phyloP scores from a whole-genome alignment of 176 grass and related monocot genomes.

The Dactylis glomerata region DNA sequence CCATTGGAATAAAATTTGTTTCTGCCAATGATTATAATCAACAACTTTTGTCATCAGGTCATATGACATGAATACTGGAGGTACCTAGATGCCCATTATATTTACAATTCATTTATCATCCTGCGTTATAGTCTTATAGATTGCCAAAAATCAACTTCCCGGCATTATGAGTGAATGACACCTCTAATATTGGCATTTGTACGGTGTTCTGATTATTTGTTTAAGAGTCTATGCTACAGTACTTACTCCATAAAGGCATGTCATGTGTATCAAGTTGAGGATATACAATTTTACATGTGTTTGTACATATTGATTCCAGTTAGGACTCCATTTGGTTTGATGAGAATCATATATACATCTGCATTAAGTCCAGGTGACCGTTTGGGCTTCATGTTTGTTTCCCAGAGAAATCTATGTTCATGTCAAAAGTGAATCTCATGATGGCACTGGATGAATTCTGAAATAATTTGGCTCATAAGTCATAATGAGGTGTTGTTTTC shows the following conservation, averaged over 20 bases:
- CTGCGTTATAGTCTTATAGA: conserved; percentile 1
- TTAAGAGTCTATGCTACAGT: neutral
- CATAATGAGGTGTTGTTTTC: neutral
- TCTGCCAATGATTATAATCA: neutral
- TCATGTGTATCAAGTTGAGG: neutral
- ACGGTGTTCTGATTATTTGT: neutral
- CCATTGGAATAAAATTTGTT: neutral
- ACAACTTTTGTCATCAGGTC: neutral
- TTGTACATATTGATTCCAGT: neutral
- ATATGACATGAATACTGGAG: conserved; percentile 9
- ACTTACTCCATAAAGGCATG: neutral
- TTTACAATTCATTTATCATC: neutral
- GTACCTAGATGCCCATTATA: neutral
- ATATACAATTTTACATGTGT: neutral
- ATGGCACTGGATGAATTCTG: neutral
- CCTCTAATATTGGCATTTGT: neutral
- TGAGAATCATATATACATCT: neutral
- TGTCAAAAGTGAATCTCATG: conserved; percentile 1
- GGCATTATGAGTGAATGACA: neutral
- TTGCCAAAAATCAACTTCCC: neutral
- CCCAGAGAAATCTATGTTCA: neutral
- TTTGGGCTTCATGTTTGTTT: neutral
- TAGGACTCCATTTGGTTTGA: conserved; percentile 5
- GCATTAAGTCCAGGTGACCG: neutral
- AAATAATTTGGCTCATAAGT: neutral